Conservation (phyloP, 2,329 filamentous ascomycete species). For the Colletotrichum sp. region DNA sequence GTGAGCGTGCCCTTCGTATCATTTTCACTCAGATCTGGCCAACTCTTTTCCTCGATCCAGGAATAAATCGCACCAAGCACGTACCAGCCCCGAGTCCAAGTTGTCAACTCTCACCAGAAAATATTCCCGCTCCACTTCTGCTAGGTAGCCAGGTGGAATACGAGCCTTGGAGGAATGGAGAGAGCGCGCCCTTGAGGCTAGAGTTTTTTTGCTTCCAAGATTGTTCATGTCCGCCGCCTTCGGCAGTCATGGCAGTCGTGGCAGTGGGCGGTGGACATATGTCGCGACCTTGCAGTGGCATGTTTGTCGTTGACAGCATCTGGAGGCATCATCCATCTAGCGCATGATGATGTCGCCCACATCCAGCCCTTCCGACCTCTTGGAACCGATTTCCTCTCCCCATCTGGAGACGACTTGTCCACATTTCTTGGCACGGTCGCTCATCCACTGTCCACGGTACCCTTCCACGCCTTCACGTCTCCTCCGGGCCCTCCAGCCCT, state of each 20-base stretch:
- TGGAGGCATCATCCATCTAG: constrained; percentile 13
- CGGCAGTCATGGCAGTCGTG: background rate
- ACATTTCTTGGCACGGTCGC: background rate
- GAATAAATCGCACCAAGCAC: constrained; percentile 3
- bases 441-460: background rate
- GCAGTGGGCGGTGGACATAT: background rate
- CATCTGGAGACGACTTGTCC: background rate
- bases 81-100: background rate
- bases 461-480: background rate
- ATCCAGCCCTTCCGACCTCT: background rate
- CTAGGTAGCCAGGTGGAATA: background rate
- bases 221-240: background rate
- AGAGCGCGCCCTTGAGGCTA: background rate
- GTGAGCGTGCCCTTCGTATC: background rate
- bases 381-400: constrained; percentile 1
- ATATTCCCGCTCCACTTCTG: background rate
- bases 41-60: background rate
- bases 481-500: background rate
- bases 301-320: constrained; percentile 11
- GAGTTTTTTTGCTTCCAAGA: background rate
- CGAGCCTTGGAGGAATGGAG: background rate
- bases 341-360: background rate
- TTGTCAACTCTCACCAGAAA: background rate
- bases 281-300: background rate
- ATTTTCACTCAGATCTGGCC: constrained; percentile 8